Base-by-base conservation (phyloP, 164 flowering plant genomes). In the Stephania cephalantha region DNA sequence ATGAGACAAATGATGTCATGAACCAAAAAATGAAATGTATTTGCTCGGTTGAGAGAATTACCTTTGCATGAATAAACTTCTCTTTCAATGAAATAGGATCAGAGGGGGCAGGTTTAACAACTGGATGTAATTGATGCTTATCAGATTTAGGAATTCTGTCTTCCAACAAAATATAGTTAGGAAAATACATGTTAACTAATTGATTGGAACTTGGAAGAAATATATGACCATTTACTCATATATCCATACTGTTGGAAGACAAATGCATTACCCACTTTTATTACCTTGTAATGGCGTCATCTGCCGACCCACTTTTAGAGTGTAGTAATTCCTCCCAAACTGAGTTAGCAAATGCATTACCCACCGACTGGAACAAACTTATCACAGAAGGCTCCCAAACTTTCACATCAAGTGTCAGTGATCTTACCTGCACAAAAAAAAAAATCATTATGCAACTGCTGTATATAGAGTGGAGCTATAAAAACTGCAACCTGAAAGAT, bases 371-470 rank as follows among this genome's bases (percentile, higher is more conserved):
- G 75, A 94, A 91, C 78, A 94, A 79, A 69, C 79, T 70, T 79
- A 94, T 85, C 68, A 94, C 93, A 75, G 97, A 94, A 81, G 97
- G 89, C 74, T 92, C 96, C 98, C 98, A 92, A 22, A 86, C 96
- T 82, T 90, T 94, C 18, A 94, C 97, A 85, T 94, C 98, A 78
- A 94, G 93, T 46, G 90, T 88, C 78, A 94, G 83, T 25, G 98
- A 94, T 78, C 98, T 89, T 63, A 94, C 97, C 98, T 94, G 85
- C 81, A 82, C 3, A 68, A 35, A 35, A 35, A 35, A 35, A 35
- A 2, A 35, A 35, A 35, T 0, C 44, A 73, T n/a, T 2, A 77
- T 13, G 17, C 17, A 71, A 13, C 44, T 35, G 46, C 17, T 71
- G 67, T 18, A 61, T n/a, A 61, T 29, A 17, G 9, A 61, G 25